A percentile compares a stretch with the other conserved stretches of the same genome.
Evolutionary conservation across 345 rosid genomes (phyloP).

Genomic region (Euphorbia peplus): DNA sequence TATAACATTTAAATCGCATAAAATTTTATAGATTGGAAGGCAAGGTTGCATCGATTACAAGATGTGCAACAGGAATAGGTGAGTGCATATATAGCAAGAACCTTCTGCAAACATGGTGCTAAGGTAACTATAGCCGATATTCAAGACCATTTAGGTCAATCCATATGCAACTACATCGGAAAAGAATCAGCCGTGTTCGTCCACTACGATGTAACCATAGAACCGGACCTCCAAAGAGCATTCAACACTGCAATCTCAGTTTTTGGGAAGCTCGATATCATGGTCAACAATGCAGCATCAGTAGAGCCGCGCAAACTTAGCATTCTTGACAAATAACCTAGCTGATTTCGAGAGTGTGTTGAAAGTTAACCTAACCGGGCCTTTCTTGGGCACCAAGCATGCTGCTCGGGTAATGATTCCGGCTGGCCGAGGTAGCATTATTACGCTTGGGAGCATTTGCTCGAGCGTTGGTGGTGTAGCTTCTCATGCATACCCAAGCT

Average conservation of each 20-base stretch:
- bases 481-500: conserved; percentile 9
- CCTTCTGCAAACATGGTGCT: conserved; percentile 4
- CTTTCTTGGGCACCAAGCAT: conserved; percentile 32
- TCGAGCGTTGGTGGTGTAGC: conserved; percentile 9
- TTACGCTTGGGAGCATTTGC: conserved; percentile 5
- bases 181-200: not conserved
- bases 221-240: conserved; percentile 1
- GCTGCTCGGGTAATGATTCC: conserved; percentile 36
- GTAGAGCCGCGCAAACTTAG: not conserved
- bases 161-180: not conserved
- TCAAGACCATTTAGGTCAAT: not conserved
- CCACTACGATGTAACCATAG: conserved; percentile 10
- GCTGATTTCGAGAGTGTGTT: conserved; percentile 20
- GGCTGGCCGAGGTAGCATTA: conserved; percentile 17
- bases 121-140: conserved; percentile 5
- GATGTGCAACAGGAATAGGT: not conserved
- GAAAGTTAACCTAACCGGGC: conserved; percentile 17
- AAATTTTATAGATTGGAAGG: conserved; percentile 9
- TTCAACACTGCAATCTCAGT: conserved; percentile 14
- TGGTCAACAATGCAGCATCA: conserved; percentile 34
- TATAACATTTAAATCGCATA: no score
- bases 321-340: not conserved
- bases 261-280: conserved; percentile 35
- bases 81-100: conserved; percentile 2
- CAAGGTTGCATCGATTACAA: not conserved